Evolutionary conservation across 108 stramenopile species (phyloP).

Genomic region (Nitzschia sp.): DNA sequence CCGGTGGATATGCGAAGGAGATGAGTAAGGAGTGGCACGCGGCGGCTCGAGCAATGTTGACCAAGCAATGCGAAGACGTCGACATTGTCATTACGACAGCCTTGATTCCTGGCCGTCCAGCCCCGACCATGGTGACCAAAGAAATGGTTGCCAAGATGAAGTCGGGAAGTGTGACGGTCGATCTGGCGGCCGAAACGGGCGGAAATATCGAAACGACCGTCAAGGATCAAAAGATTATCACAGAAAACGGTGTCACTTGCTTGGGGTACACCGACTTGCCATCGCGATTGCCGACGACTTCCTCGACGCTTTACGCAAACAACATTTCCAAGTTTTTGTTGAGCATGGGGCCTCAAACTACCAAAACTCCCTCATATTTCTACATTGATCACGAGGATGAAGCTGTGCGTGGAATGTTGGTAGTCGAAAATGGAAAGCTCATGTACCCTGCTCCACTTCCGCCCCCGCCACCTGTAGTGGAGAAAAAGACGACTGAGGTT

Average conservation of each 20-base stretch:
- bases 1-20: conserved; percentile 99
- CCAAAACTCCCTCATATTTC: conserved; percentile 72
- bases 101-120: conserved; percentile 95
- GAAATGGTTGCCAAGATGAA: conserved; percentile 98
- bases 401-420: conserved; percentile 92
- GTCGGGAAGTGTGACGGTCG: conserved; percentile 95
- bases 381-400: conserved; percentile 93
- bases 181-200: conserved; percentile 97
- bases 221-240: conserved; percentile 78
- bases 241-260: conserved; percentile 92
- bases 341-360: conserved; percentile 87
- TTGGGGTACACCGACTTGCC: conserved; percentile 98
- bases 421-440: conserved; percentile 86
- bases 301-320: conserved; percentile 92
- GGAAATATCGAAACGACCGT: conserved; percentile 99
- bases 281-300: conserved; percentile 93
- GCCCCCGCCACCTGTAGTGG: conserved; percentile 70
- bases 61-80: conserved; percentile 91
- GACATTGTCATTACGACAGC: conserved; percentile 99
- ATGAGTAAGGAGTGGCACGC: conserved; percentile 98
- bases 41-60: conserved; percentile 85
- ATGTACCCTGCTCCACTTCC: conserved; percentile 92
- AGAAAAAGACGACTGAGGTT: conserved; percentile 52
- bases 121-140: conserved; percentile 96
- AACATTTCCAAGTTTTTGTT: conserved; percentile 98